These are phyloP conservation scores for Cystofilobasidium macerans DNA, from an alignment of 768 basidiomycete species.

Conservation along the genomic window DNA sequence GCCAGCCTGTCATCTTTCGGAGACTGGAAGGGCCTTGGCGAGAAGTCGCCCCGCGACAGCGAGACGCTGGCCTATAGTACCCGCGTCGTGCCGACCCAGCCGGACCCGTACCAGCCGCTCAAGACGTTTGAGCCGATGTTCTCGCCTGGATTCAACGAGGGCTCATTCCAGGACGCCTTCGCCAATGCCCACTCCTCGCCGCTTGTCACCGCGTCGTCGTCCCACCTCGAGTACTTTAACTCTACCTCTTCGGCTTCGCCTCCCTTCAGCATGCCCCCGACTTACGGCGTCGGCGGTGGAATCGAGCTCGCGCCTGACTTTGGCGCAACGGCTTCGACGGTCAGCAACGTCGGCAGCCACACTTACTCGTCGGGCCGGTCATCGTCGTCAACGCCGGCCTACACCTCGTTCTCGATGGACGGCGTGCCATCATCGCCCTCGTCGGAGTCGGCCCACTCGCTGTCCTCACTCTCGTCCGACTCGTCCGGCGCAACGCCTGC, in stretches of 20 bases:
- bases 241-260: not conserved
- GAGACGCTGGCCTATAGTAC: slow-evolving; percentile 7
- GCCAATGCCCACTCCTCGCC: slow-evolving; percentile 10
- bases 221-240: slow-evolving; percentile 1
- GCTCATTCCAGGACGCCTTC: not conserved
- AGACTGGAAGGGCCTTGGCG: not conserved
- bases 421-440: not conserved
- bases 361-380: not conserved
- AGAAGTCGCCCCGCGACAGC: slow-evolving; percentile 16
- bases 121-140: slow-evolving; percentile 1
- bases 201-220: not conserved
- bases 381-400: not conserved
- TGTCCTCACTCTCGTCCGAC: slow-evolving; percentile 7
- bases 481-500: slow-evolving; percentile 11
- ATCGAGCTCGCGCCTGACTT: not conserved
- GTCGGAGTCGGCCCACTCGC: not conserved
- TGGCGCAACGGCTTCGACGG: not conserved
- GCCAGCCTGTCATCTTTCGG: not conserved
- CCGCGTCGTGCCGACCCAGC: slow-evolving; percentile 1
- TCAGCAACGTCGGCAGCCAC: not conserved
- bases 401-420: slow-evolving; percentile 1
- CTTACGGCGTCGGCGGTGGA: not conserved
- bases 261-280: not conserved
- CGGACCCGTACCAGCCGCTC: not conserved
- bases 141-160: not conserved